Evolutionary conservation across 2,329 filamentous ascomycete genomes (phyloP).

Genomic region (Teratosphaeria epicoccoides): DNA sequence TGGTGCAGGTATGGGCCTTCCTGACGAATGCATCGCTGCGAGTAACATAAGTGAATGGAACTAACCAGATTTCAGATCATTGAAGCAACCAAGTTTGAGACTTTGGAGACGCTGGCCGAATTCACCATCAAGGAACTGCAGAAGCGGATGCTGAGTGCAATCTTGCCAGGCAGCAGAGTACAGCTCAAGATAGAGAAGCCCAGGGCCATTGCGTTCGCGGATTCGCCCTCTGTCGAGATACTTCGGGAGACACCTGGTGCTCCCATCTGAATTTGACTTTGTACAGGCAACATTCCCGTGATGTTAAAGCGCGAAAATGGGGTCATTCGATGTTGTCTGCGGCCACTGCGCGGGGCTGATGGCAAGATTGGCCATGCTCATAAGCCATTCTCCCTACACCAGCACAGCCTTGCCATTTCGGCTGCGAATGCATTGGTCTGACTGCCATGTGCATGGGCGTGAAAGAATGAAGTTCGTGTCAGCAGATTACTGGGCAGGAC

Average conservation of each 20-base stretch:
- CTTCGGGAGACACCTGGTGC: constrained; percentile 11
- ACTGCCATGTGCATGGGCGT: too few relatives aligned
- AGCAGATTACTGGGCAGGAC: too few relatives aligned
- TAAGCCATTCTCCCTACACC: too few relatives aligned
- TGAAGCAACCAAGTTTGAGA: constrained; percentile 35
- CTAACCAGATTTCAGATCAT: constrained; percentile 25
- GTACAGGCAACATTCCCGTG: background rate
- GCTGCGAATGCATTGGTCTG: too few relatives aligned
- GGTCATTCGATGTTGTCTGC: too few relatives aligned
- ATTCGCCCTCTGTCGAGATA: constrained; percentile 58
- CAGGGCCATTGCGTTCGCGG: constrained; percentile 60
- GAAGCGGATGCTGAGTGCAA: constrained; percentile 21
- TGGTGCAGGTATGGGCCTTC: constrained; percentile 47
- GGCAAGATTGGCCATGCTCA: too few relatives aligned
- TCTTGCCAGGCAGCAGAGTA: constrained; percentile 39
- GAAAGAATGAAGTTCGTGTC: too few relatives aligned
- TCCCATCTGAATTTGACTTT: background rate
- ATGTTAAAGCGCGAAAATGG: too few relatives aligned
- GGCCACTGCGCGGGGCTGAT: too few relatives aligned
- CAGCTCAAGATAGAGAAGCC: constrained; percentile 60
- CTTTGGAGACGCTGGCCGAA: constrained; percentile 39
- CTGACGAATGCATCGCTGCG: background rate
- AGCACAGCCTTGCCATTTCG: too few relatives aligned
- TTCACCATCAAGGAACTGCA: constrained; percentile 30
- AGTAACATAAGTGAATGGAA: background rate